Percentiles rank a stretch among this genome's conserved stretches.
Conservation (phyloP, 495 filamentous ascomycete species). For the Aspergillus campestris region DNA sequence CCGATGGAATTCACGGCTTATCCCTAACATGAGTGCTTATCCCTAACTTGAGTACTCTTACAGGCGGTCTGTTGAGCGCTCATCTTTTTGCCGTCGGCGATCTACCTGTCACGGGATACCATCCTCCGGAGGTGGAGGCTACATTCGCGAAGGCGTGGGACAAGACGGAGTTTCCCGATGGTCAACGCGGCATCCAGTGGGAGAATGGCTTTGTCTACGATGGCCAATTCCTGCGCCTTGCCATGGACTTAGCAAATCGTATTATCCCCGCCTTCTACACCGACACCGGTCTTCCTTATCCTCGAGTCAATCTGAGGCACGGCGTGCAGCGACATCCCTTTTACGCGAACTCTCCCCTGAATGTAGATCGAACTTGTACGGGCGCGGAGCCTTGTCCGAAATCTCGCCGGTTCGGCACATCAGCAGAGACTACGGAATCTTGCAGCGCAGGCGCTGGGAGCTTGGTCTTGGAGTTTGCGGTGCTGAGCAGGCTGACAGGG, state of each 20-base stretch:
- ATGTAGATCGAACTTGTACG: conserved; percentile 27
- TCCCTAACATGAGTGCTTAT: too few species aligned
- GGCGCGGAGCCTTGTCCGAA: conserved; percentile 24
- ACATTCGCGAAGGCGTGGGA: conserved; percentile 34
- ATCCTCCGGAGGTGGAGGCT: conserved; percentile 33
- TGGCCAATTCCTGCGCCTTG: conserved; percentile 79
- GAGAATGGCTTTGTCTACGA: conserved; percentile 73
- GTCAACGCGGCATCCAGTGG: conserved; percentile 57
- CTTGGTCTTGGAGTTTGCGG: conserved; percentile 85
- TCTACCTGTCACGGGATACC: conserved; percentile 72
- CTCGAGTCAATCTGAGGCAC: conserved; percentile 84
- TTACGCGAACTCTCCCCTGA: conserved; percentile 71
- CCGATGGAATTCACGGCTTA: too few species aligned
- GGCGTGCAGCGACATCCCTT: conserved; percentile 65
- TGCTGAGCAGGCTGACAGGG: conserved; percentile 79
- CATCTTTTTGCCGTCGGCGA: conserved; percentile 90
- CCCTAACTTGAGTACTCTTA: not conserved
- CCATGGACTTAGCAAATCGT: conserved; percentile 72
- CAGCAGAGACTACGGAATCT: conserved; percentile 80
- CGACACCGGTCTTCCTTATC: conserved; percentile 86
- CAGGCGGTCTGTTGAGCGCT: conserved; percentile 76
- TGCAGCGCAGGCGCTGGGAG: conserved; percentile 95
- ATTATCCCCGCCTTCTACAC: conserved; percentile 87
- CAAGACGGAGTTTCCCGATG: conserved; percentile 19
- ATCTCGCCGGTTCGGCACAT: conserved; percentile 18